A percentile compares a stretch with the other conserved stretches of the same genome.
Conservation (phyloP, 495 filamentous ascomycete genomes). For the Podospora tetraspora region DNA sequence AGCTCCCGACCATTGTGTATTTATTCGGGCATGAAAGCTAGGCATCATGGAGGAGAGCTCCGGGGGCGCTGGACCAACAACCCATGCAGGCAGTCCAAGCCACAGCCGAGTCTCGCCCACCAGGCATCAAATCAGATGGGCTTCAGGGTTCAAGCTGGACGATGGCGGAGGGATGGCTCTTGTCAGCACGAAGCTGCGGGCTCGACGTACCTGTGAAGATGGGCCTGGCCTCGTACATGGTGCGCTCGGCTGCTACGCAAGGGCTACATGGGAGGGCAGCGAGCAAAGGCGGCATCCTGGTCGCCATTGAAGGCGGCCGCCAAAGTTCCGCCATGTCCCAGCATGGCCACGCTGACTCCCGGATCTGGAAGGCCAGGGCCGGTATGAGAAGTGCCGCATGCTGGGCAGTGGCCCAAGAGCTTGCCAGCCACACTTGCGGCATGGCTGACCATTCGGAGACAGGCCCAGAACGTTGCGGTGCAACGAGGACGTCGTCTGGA, state of each 20-base stretch:
- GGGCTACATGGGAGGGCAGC: not conserved
- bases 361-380: not conserved
- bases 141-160: not conserved
- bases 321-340: not conserved
- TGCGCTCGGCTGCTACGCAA: not conserved
- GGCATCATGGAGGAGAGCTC: not conserved
- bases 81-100: not conserved
- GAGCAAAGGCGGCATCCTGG: not conserved
- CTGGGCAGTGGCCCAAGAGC: not conserved
- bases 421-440: not conserved
- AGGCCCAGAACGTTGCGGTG: not conserved
- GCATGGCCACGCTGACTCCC: not conserved
- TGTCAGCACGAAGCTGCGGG: not conserved
- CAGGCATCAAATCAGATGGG: not conserved
- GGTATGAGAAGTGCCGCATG: not conserved
- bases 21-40: slow-evolving; percentile 1
- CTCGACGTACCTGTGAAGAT: not conserved
- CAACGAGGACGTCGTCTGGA: not conserved
- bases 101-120: not conserved
- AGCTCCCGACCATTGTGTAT: slow-evolving; percentile 2
- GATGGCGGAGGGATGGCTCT: not conserved
- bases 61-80: not conserved
- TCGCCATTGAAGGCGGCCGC: not conserved
- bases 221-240: not conserved
- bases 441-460: not conserved